Evolutionary conservation across 2,329 filamentous ascomycete genomes (phyloP).

Genomic region (Ophiostoma sp.): DNA sequence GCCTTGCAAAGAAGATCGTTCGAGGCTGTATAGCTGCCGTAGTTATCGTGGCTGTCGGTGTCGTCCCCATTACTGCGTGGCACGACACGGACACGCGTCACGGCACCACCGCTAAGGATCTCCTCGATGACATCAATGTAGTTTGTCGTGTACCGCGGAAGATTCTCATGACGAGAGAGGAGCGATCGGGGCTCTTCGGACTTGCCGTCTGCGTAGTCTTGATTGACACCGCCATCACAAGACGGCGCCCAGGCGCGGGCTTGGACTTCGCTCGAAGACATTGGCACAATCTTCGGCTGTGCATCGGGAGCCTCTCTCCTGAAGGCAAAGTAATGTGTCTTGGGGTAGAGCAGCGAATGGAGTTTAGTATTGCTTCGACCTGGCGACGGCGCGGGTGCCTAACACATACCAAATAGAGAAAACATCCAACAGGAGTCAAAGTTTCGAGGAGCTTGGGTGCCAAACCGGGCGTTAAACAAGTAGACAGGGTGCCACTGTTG

Average conservation of each 20-base stretch:
- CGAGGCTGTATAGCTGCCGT: background rate
- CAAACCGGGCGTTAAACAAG: too few relatives aligned
- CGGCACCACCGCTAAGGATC: background rate
- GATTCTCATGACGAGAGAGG: background rate
- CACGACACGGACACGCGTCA: background rate
- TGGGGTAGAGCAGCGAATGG: constrained; percentile 16
- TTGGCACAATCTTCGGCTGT: constrained; percentile 9
- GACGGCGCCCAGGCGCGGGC: background rate
- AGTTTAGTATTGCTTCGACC: constrained; percentile 12
- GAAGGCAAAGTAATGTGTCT: constrained; percentile 6
- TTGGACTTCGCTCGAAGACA: constrained; percentile 6
- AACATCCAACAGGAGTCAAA: too few relatives aligned
- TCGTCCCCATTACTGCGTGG: background rate
- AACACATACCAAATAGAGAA: too few relatives aligned
- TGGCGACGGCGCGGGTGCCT: constrained; percentile 6
- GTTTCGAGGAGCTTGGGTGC: too few relatives aligned
- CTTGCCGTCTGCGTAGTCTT: background rate
- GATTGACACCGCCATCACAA: background rate
- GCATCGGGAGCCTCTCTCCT: background rate
- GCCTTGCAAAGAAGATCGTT: background rate
- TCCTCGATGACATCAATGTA: background rate
- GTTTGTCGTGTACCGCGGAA: background rate
- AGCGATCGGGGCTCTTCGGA: background rate
- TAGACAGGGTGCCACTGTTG: too few relatives aligned
- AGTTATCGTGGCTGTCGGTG: background rate